Percentiles rank a stretch among this genome's conserved stretches.
phyloP scores from a whole-genome alignment of 2,329 filamentous ascomycete species.

The Aureobasidium sp. region DNA sequence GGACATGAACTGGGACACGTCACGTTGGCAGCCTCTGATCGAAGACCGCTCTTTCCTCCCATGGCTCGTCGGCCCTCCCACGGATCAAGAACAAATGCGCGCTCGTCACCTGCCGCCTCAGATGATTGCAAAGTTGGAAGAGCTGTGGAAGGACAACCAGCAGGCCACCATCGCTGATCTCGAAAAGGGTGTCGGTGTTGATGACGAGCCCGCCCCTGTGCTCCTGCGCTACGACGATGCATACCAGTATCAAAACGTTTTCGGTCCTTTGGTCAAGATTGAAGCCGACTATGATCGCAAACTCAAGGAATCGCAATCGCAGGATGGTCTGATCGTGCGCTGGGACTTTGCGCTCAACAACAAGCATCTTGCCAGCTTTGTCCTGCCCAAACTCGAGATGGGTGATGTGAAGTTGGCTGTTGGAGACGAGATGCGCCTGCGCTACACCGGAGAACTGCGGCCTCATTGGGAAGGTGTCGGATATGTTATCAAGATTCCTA shows the following conservation, averaged over 20 bases:
- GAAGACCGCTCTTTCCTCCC: constrained; percentile 90
- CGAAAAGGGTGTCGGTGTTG: constrained; percentile 82
- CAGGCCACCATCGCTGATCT: constrained; percentile 82
- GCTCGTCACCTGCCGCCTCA: constrained; percentile 88
- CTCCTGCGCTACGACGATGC: constrained; percentile 92
- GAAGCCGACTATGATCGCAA: constrained; percentile 99
- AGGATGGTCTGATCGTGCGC: constrained; percentile 86
- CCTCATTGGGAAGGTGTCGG: constrained; percentile 94
- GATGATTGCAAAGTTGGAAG: constrained; percentile 91
- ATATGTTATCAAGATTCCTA: constrained; percentile 98
- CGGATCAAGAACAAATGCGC: constrained; percentile 90
- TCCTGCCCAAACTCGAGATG: constrained; percentile 91
- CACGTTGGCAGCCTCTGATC: constrained; percentile 93
- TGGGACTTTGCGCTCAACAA: constrained; percentile 97
- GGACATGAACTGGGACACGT: constrained; percentile 99
- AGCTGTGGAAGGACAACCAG: constrained; percentile 96
- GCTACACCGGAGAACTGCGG: constrained; percentile 90
- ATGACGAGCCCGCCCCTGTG: constrained; percentile 91
- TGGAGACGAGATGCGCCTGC: constrained; percentile 94
- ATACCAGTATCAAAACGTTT: constrained; percentile 98
- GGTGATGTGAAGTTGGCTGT: constrained; percentile 97
- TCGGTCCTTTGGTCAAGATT: constrained; percentile 95
- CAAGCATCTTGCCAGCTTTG: constrained; percentile 92
- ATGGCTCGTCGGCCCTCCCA: constrained; percentile 85
- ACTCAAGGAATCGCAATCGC: constrained; percentile 93